Percentiles rank a stretch among this genome's conserved stretches.
phyloP scores from a whole-genome alignment of 768 basidiomycete genomes.

The Hericium rajendrae region DNA sequence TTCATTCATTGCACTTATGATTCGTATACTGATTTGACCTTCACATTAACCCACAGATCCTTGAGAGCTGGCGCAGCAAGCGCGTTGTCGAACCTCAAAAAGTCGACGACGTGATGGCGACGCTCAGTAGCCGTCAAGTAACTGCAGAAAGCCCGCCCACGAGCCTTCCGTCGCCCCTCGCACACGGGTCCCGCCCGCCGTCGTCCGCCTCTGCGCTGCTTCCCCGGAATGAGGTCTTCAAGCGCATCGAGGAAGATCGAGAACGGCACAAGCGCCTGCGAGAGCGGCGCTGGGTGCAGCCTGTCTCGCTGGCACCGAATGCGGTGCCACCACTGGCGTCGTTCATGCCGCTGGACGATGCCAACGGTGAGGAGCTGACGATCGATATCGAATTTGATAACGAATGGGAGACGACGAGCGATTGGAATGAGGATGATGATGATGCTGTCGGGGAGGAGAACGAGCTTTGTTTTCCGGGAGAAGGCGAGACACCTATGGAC shows the following conservation, averaged over 20 bases:
- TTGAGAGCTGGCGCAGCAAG: slow-evolving; percentile 87
- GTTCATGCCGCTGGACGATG: slow-evolving; percentile 48
- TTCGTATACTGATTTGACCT: not conserved
- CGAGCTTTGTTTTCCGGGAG: slow-evolving; percentile 54
- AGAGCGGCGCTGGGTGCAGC: slow-evolving; percentile 88
- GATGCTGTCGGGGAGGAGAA: slow-evolving; percentile 68
- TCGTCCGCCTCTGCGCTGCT: slow-evolving; percentile 16
- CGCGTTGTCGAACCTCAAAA: slow-evolving; percentile 72
- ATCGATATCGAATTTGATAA: slow-evolving; percentile 83
- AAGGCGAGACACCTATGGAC: slow-evolving; percentile 33
- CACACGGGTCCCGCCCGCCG: slow-evolving; percentile 14
- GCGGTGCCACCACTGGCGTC: slow-evolving; percentile 39
- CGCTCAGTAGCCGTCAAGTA: slow-evolving; percentile 40
- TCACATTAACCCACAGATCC: no score
- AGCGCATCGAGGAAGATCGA: slow-evolving; percentile 85
- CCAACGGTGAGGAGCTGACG: slow-evolving; percentile 47
- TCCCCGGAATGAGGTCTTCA: slow-evolving; percentile 57
- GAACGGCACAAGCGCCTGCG: slow-evolving; percentile 88
- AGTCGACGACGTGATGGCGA: slow-evolving; percentile 58
- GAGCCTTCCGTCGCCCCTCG: slow-evolving; percentile 13
- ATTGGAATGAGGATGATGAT: slow-evolving; percentile 86
- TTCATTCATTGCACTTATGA: not conserved
- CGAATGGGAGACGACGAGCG: slow-evolving; percentile 83
- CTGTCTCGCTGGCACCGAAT: slow-evolving; percentile 44
- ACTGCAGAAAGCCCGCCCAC: slow-evolving; percentile 13